Conservation (phyloP, 257 asterid genomes). For the Scutellaria minor region DNA sequence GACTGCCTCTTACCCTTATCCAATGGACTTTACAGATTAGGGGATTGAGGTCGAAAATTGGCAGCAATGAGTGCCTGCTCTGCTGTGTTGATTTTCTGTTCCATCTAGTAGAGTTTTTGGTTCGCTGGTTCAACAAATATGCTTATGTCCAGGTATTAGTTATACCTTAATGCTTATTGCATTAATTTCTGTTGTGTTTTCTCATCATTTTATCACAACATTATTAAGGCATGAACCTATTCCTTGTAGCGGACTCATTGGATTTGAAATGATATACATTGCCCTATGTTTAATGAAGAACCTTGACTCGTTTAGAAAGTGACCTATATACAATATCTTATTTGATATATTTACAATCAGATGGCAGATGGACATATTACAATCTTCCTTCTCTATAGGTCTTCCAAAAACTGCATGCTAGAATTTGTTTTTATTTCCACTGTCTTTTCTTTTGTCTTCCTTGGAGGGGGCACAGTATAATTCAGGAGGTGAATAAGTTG, state of each 20-base stretch:
- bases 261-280: background rate
- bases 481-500: background rate
- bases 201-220: background rate
- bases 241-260: background rate
- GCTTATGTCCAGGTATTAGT: slow-evolving; percentile 93
- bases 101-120: slow-evolving; percentile 92
- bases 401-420: background rate
- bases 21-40: slow-evolving; percentile 66
- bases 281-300: background rate
- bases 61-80: slow-evolving; percentile 91
- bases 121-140: slow-evolving; percentile 95
- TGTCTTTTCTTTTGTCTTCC: background rate
- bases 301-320: background rate
- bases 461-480: background rate
- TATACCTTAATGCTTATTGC: background rate
- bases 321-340: background rate
- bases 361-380: background rate
- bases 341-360: background rate
- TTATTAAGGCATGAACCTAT: slow-evolving; percentile 9
- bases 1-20: slow-evolving; percentile 24
- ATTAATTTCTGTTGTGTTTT: background rate
- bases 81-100: slow-evolving; percentile 95
- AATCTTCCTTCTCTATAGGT: background rate
- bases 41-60: slow-evolving; percentile 97
- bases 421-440: background rate